These are phyloP conservation scores for Parastagonospora avenae DNA, from an alignment of 2,329 filamentous ascomycete genomes.

Conservation along the genomic window DNA sequence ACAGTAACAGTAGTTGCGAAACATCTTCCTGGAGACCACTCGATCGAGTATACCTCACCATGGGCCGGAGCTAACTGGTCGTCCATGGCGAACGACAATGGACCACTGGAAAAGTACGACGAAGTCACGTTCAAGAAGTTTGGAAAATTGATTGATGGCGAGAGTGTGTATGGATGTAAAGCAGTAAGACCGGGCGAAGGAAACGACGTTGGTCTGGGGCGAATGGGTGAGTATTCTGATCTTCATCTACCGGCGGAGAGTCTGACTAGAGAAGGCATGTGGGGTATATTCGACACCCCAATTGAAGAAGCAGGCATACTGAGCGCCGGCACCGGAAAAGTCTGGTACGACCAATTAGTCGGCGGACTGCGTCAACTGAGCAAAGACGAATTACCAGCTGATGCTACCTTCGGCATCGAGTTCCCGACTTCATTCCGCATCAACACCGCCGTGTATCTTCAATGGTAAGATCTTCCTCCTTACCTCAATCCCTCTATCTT, in stretches of 20 bases:
- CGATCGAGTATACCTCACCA: slow-evolving; percentile 86
- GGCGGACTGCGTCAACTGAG: slow-evolving; percentile 41
- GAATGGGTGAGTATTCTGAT: slow-evolving; percentile 15
- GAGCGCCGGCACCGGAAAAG: slow-evolving; percentile 43
- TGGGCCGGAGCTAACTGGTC: slow-evolving; percentile 86
- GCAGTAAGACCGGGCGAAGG: slow-evolving; percentile 20
- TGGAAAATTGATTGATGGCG: slow-evolving; percentile 28
- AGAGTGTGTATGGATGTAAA: slow-evolving; percentile 23
- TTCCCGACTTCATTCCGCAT: slow-evolving; percentile 46
- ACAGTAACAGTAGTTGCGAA: slow-evolving; percentile 77
- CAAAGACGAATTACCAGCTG: slow-evolving; percentile 38
- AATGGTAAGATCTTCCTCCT: slow-evolving; percentile 31
- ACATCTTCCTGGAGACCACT: slow-evolving; percentile 92
- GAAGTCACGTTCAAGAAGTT: slow-evolving; percentile 38
- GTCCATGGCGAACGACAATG: slow-evolving; percentile 54
- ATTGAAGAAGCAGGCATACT: slow-evolving; percentile 43
- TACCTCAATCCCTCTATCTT: background rate
- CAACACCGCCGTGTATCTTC: slow-evolving; percentile 45
- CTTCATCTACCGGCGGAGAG: background rate
- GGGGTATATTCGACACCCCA: slow-evolving; percentile 35
- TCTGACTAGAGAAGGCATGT: slow-evolving; percentile 18
- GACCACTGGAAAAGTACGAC: slow-evolving; percentile 38
- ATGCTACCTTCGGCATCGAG: slow-evolving; percentile 46
- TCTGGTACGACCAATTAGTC: slow-evolving; percentile 52
- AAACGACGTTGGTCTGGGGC: slow-evolving; percentile 31